phyloP scores from a whole-genome alignment of 1,139 yeast species.

The Kodamaea alishanica region DNA sequence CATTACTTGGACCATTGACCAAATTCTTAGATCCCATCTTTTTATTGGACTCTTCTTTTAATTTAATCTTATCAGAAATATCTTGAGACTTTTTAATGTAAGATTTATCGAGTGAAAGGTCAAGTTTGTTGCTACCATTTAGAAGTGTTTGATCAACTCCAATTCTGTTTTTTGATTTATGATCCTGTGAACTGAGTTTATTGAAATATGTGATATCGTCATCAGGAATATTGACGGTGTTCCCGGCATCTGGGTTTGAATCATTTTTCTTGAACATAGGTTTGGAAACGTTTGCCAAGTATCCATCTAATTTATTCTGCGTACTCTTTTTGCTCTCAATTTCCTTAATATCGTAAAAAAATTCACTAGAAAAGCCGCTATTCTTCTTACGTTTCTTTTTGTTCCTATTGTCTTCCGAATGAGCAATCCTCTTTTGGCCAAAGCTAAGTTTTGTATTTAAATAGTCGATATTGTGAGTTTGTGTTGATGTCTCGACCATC shows the following conservation, averaged over 20 bases:
- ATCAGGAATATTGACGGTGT: slow-evolving; percentile 1
- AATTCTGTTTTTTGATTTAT: slow-evolving; percentile 16
- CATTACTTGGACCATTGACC: slow-evolving; percentile 31
- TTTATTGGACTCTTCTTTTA: slow-evolving; percentile 20
- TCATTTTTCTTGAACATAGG: slow-evolving; percentile 22
- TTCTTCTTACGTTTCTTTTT: slow-evolving; percentile 18
- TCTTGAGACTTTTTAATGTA: slow-evolving; percentile 25
- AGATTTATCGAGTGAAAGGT: slow-evolving; percentile 26
- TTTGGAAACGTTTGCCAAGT: slow-evolving; percentile 29
- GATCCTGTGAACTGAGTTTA: slow-evolving; percentile 12
- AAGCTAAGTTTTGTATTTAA: slow-evolving; percentile 27
- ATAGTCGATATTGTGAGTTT: slow-evolving; percentile 34
- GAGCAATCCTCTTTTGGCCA: slow-evolving; percentile 10
- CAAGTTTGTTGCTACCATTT: slow-evolving; percentile 15
- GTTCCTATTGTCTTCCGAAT: slow-evolving; percentile 12
- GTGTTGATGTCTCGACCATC: slow-evolving; percentile 41
- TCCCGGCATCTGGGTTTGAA: slow-evolving; percentile 5
- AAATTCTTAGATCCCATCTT: slow-evolving; percentile 10
- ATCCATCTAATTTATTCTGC: slow-evolving; percentile 24
- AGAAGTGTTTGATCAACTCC: slow-evolving; percentile 20
- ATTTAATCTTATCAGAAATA: slow-evolving; percentile 26
- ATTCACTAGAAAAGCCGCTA: slow-evolving; percentile 35
- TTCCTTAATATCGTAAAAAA: slow-evolving; percentile 32
- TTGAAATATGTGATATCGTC: slow-evolving; percentile 18
- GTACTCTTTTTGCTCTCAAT: slow-evolving; percentile 8